Evolutionary conservation across 495 filamentous ascomycete species (phyloP).

Genomic region (Parathielavia appendiculata): DNA sequence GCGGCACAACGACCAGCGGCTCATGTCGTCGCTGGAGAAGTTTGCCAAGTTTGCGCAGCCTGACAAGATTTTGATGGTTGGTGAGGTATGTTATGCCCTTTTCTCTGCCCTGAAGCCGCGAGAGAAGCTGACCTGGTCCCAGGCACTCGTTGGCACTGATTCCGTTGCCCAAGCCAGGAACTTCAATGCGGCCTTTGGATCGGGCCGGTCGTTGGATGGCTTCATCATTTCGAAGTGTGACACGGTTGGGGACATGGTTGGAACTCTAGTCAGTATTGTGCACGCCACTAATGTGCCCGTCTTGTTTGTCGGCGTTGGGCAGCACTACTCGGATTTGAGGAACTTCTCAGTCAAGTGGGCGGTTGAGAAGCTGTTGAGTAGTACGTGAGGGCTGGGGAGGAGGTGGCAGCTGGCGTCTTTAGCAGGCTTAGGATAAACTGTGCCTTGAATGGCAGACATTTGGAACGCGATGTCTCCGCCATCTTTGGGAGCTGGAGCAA

Average conservation of each 20-base stretch:
- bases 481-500: too few species aligned
- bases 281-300: slow-evolving; percentile 96
- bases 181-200: slow-evolving; percentile 89
- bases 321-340: slow-evolving; percentile 94
- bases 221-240: slow-evolving; percentile 99
- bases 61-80: slow-evolving; percentile 99
- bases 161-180: slow-evolving; percentile 91
- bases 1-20: slow-evolving; percentile 87
- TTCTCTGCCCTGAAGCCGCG: neutral
- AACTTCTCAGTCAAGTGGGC: slow-evolving; percentile 91
- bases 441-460: too few species aligned
- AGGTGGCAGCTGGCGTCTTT: neutral
- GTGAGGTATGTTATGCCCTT: slow-evolving; percentile 53
- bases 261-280: slow-evolving; percentile 93
- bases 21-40: slow-evolving; percentile 94
- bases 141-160: slow-evolving; percentile 89
- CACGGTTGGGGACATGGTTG: slow-evolving; percentile 98
- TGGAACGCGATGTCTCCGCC: too few species aligned
- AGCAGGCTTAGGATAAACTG: neutral
- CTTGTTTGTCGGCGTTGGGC: slow-evolving; percentile 87
- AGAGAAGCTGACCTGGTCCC: slow-evolving; percentile 21
- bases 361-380: slow-evolving; percentile 64
- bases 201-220: slow-evolving; percentile 73
- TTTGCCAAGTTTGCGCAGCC: slow-evolving; percentile 93
- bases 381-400: slow-evolving; percentile 14